phyloP scores from a whole-genome alignment of 768 basidiomycete genomes.

The Mycena latifolia region DNA sequence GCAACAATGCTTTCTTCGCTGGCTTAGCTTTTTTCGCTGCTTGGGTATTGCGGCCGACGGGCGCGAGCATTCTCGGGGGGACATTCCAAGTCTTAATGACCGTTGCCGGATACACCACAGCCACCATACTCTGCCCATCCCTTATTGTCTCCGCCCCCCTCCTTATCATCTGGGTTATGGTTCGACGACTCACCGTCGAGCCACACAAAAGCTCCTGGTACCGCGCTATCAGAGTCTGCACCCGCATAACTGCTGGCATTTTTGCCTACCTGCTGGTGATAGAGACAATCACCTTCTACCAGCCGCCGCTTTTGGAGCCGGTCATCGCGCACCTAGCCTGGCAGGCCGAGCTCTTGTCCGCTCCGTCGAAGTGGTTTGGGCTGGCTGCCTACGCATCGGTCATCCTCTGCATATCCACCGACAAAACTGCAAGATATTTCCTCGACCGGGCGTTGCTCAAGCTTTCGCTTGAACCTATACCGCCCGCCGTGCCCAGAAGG shows the following conservation, averaged over 20 bases:
- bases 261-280: neutral
- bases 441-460: neutral
- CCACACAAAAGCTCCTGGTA: constrained; percentile 4
- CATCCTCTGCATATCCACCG: neutral
- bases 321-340: neutral
- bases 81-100: neutral
- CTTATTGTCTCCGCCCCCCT: constrained; percentile 14
- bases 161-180: constrained; percentile 12
- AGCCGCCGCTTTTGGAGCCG: too few species aligned
- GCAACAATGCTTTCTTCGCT: too few species aligned
- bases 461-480: neutral
- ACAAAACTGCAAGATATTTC: neutral
- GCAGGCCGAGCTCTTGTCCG: neutral
- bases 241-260: neutral
- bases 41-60: neutral
- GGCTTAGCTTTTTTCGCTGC: neutral
- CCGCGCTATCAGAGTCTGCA: neutral
- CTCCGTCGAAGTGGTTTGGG: neutral
- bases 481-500: too few species aligned
- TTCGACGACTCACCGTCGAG: constrained; percentile 13
- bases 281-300: neutral
- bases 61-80: neutral
- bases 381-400: neutral
- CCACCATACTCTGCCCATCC: neutral
- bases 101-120: neutral